phyloP scores from a whole-genome alignment of 2,329 filamentous ascomycete species.

The Alternaria sp. region DNA sequence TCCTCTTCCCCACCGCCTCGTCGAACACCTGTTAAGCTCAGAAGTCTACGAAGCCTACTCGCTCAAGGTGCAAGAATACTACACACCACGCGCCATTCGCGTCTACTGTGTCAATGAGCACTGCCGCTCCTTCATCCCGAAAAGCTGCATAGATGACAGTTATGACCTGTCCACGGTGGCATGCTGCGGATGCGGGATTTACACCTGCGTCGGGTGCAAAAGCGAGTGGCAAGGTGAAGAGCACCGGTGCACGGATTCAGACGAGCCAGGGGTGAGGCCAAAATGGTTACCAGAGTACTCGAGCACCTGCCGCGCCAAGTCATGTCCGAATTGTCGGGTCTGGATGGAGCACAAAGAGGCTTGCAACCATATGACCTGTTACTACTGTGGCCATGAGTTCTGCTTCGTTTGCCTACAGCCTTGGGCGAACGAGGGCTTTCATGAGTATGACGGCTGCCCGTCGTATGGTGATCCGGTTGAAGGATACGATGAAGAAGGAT shows the following conservation, averaged over 20 bases:
- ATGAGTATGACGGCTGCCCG: constrained; percentile 11
- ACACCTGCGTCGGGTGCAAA: constrained; percentile 18
- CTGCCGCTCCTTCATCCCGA: constrained; percentile 7
- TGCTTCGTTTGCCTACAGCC: constrained; percentile 27
- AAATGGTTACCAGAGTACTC: constrained; percentile 24
- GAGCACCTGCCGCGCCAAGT: constrained; percentile 21
- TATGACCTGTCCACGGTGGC: background rate
- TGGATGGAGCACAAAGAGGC: constrained; percentile 27
- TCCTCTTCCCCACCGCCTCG: background rate
- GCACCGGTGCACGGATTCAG: constrained; percentile 5
- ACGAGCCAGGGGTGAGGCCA: background rate
- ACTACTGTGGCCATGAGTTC: constrained; percentile 18
- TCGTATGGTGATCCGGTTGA: constrained; percentile 10
- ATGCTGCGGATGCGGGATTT: constrained; percentile 6
- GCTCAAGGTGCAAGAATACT: constrained; percentile 4
- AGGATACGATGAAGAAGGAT: constrained; percentile 24
- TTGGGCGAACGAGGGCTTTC: constrained; percentile 6
- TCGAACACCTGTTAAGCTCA: constrained; percentile 8
- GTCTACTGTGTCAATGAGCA: constrained; percentile 8
- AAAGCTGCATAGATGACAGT: background rate
- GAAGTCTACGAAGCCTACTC: constrained; percentile 3
- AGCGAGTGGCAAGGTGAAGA: constrained; percentile 2
- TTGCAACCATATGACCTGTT: constrained; percentile 28
- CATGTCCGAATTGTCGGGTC: constrained; percentile 19
- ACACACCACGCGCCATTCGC: constrained; percentile 1